Evolutionary conservation across 169 alveolate species (phyloP).

Genomic region (Nephromyces sp.): DNA sequence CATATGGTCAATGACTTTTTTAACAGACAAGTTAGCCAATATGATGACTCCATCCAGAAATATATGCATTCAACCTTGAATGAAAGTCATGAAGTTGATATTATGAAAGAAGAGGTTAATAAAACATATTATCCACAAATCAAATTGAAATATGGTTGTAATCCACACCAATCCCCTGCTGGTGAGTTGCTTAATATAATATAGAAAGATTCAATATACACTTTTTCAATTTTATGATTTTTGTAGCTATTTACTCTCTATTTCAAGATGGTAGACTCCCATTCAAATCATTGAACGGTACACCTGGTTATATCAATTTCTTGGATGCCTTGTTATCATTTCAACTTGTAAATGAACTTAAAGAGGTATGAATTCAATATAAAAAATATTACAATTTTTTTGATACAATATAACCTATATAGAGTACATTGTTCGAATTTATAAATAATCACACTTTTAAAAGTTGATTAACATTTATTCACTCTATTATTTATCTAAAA

Average conservation of each 20-base stretch:
- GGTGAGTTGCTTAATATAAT: neutral
- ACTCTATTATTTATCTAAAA: too few relatives aligned
- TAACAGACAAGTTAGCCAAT: neutral
- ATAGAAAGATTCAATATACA: neutral
- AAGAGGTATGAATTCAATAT: too few relatives aligned
- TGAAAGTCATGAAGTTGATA: too few relatives aligned
- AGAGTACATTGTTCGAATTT: too few relatives aligned
- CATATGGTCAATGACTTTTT: too few relatives aligned
- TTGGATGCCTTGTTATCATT: constrained; percentile 40
- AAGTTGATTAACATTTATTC: too few relatives aligned
- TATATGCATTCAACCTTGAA: too few relatives aligned
- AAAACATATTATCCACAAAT: neutral
- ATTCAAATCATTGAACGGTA: constrained; percentile 18
- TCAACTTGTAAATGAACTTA: constrained; percentile 35
- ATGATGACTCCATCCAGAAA: neutral
- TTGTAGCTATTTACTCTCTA: constrained; percentile 24
- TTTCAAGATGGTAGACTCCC: constrained; percentile 15
- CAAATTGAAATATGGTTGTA: constrained; percentile 33
- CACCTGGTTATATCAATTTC: constrained; percentile 41
- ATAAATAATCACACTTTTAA: too few relatives aligned
- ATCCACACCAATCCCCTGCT: constrained; percentile 44
- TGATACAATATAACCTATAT: too few relatives aligned
- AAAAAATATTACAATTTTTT: too few relatives aligned
- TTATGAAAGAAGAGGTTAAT: too few relatives aligned
- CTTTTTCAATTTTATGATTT: neutral